Evolutionary conservation across 2,329 filamentous ascomycete genomes (phyloP).

Genomic region (Parascedosporium putredinis): DNA sequence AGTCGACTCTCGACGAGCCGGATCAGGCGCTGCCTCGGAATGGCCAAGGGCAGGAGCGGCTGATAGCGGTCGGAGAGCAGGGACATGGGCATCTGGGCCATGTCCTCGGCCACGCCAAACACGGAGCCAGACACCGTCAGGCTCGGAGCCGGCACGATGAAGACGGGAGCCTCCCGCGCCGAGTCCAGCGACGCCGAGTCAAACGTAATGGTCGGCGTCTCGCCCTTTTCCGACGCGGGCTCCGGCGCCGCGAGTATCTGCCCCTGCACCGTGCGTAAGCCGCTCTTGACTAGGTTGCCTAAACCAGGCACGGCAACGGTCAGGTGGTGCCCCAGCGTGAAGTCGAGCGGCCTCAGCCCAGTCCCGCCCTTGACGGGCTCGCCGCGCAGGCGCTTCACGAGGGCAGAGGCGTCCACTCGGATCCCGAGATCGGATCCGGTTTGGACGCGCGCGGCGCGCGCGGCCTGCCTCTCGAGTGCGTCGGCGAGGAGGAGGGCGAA

Average conservation of each 20-base stretch:
- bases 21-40: constrained; percentile 23
- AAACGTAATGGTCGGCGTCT: not conserved
- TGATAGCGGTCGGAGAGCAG: constrained; percentile 28
- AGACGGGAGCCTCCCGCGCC: constrained; percentile 2
- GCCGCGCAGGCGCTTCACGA: constrained; percentile 7
- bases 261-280: constrained; percentile 13
- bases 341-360: constrained; percentile 25
- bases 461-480: constrained; percentile 15
- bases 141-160: constrained; percentile 19
- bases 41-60: constrained; percentile 24
- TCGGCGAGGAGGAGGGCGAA: constrained; percentile 15
- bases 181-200: constrained; percentile 10
- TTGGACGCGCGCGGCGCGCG: constrained; percentile 15
- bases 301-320: constrained; percentile 24
- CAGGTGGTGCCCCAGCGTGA: constrained; percentile 27
- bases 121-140: constrained; percentile 28
- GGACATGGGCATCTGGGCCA: constrained; percentile 20
- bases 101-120: constrained; percentile 26
- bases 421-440: constrained; percentile 28
- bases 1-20: constrained; percentile 28
- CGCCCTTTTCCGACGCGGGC: not conserved
- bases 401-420: constrained; percentile 22
- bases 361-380: constrained; percentile 2
- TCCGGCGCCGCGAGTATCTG: not conserved
- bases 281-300: constrained; percentile 17